phyloP scores from a whole-genome alignment of 108 stramenopile species.

The Skeletonema marinoi region DNA sequence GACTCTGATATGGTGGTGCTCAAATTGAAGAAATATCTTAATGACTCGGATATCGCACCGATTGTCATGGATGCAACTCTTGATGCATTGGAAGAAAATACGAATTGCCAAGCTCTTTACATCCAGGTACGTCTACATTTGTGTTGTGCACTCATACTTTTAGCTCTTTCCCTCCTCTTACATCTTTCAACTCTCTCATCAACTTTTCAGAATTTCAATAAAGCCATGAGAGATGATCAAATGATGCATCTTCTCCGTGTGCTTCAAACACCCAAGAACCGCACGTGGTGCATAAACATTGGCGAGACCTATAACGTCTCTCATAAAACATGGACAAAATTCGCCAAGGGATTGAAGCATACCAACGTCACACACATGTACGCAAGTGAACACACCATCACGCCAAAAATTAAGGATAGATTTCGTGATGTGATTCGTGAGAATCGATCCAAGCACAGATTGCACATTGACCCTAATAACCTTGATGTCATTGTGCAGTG shows the following conservation, averaged over 20 bases:
- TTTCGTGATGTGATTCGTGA: conserved; percentile 85
- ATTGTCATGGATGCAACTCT: conserved; percentile 84
- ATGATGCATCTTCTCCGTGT: conserved; percentile 82
- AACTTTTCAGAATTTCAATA: conserved; percentile 79
- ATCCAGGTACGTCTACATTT: conserved; percentile 72
- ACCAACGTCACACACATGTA: conserved; percentile 96
- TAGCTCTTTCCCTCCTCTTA: not conserved
- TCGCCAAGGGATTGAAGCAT: conserved; percentile 76
- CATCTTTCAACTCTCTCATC: not conserved
- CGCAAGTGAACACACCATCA: conserved; percentile 91
- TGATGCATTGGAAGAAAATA: conserved; percentile 88
- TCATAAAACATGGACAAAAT: conserved; percentile 78
- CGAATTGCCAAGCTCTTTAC: conserved; percentile 89
- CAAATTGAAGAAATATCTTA: conserved; percentile 92
- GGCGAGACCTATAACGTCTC: conserved; percentile 93
- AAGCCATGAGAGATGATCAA: conserved; percentile 88
- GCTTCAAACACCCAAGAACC: conserved; percentile 75
- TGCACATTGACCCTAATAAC: conserved; percentile 88
- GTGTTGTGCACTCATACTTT: not conserved
- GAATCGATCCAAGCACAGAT: conserved; percentile 86
- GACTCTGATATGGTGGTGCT: conserved; percentile 88
- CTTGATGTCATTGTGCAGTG: conserved; percentile 87
- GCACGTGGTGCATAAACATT: conserved; percentile 92
- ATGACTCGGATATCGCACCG: conserved; percentile 79
- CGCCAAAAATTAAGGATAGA: conserved; percentile 75